Evolutionary conservation across 1,139 yeast species (phyloP), one percentile per base, ranked within the genome.

Genomic region (Suhomyces ambrosiae): DNA sequence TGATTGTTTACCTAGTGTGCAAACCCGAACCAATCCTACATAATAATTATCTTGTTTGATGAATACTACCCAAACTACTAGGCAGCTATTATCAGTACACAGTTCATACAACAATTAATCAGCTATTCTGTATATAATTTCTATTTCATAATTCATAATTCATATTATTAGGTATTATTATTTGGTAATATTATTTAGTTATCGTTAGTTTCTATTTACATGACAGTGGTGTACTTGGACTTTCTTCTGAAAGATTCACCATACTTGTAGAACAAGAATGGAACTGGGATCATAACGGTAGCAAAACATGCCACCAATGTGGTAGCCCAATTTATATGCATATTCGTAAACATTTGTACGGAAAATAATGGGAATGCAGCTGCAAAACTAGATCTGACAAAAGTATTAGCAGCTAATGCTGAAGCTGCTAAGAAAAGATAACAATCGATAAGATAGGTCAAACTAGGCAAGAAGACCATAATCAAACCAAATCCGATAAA

Each of bases 361-460:
- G 82, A 77, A 52, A 66, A 65, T 41, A 74, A 68, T 27, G 80
- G 74, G 58, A 74, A 68, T 5, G 66, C 72, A 30, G 75, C 80
- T 28, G 79, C 80, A 54, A 74, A 73, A 12, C 71, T 61, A 2
- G 87, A 79, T 70, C 89, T 76, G 46, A 83, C 59, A 52, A 89
- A 80, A 0, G 96, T 81, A 57, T 87, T 87, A 10, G 85, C 96
- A 4, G 97, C 96, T 48, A 89, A 70, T 1, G 96, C 96, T 16
- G 95, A 84, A 4, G 96, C 96, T 3, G 96, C 95, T 54, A 82
- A 80, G 42, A 80, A 59, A 46, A 86, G 69, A 56, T 88, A 89
- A 26, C 86, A 70, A 58, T 89, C 96, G 52, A 88, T 82, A 51
- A 88, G 75, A 59, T 88, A 88, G 57, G 82, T 86, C 53, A 88